Base-by-base conservation (phyloP, 106 monocot genomes). In the Dioscorea zingiberensis region DNA sequence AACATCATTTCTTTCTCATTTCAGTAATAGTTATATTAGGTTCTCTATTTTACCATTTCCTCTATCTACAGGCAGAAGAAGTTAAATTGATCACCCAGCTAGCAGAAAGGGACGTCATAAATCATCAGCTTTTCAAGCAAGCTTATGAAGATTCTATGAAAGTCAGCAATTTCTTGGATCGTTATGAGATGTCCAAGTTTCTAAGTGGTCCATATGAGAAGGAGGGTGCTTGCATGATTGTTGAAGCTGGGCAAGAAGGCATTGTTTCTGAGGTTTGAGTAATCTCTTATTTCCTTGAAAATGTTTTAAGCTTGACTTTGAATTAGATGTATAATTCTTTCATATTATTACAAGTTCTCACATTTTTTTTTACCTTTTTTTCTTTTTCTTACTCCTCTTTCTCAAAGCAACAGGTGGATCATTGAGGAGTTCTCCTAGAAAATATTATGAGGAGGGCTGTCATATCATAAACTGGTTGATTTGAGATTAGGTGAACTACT, bases 41-140 rank as follows among this genome's bases (percentile, higher is more conserved):
- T 44, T 1, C 21, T 15, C 48, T 9, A 8, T 30, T 27, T 28
- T 13, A 65, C 9, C 38, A 2, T 38, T 38, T 38, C 38, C 38
- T 38, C n/a, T 65, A 1, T 27, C 3, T 73, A 15, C 80, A 93
- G 93, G 85, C 80, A 71, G 93, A 93, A 81, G 93, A 93, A 73
- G 93, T 88, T 62, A 82, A 83, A 63, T 66, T 93, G 63, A 88
- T 93, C 18, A 75, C 74, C 29, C 72, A 93, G 44, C 70, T 93
- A 47, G 85, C 80, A 51, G 88, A 88, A 54, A 88, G 71, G 80
- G 88, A 93, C 70, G 53, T 78, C 27, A 74, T 93, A 73, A 93
- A 85, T 27, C 64, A 78, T 83, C 70, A 80, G 55, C 80, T 93
- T 58, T 88, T 93, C 53, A 73, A 80, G 63, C 78, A 85, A 66